Base-by-base conservation (phyloP, 768 basidiomycete species). In the Punctularia strigosozonata region DNA sequence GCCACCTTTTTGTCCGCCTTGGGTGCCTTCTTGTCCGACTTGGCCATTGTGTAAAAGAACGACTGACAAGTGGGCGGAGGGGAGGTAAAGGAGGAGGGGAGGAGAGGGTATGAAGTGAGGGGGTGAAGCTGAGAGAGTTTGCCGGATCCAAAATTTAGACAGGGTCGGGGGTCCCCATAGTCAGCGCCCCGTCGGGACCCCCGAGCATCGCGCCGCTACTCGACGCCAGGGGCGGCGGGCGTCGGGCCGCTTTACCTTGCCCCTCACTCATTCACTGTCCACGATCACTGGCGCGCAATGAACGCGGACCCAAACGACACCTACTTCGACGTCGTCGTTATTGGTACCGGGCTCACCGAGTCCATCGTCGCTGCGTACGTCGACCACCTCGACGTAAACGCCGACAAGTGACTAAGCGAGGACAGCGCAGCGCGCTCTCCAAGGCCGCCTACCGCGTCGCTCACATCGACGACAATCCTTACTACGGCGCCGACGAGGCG, bases 281-380 rank as follows among this genome's bases (percentile, higher is more conserved):
- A n/a, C n/a, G n/a, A n/a, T n/a, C n/a, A n/a, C n/a, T n/a, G n/a
- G n/a, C n/a, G n/a, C n/a, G n/a, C n/a, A n/a, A n/a, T n/a, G n/a
- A n/a, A n/a, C n/a, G n/a, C n/a, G n/a, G n/a, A n/a, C n/a, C n/a
- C n/a, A n/a, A n/a, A n/a, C n/a, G 20, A 3, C 12, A 66, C 63
- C 62, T 60, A 65, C 25, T 81, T 84, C 46, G 82, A 88, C 46
- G 72, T 73, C 22, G 63, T 81, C 26, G 62, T 87, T 28, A 56
- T 86, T 33, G 83, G 85, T 4, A 87, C 84, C n/a, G 84, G 82
- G 1, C 62, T 97, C 4, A 69, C 80, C 25, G 80, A 92, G 52
- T 89, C 89, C 8, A 87, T 97, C 25, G 59, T 72, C 37, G 87
- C 91, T 47, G 88, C 91, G 89, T 94, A 62, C 73, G 87, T 61